These are phyloP conservation scores for Cyclostephanos tholiformis DNA, from an alignment of 108 stramenopile genomes.

Conservation along the genomic window DNA sequence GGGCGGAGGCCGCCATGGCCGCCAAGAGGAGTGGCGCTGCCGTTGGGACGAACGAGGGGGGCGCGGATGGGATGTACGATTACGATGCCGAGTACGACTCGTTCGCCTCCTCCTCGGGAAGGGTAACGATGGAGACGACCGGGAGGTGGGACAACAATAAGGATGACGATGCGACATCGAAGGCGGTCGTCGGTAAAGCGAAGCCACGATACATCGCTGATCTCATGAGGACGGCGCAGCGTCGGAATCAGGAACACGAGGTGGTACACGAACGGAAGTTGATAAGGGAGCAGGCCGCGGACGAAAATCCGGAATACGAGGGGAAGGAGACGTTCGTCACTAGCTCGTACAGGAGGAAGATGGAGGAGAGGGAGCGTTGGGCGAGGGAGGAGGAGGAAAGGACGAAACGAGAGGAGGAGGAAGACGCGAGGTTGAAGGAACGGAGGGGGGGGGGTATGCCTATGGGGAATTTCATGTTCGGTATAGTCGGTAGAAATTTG, in stretches of 20 bases:
- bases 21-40: too few species aligned
- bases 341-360: conserved; percentile 64
- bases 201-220: conserved; percentile 69
- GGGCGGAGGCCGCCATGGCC: conserved; percentile 56
- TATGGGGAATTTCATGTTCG: conserved; percentile 69
- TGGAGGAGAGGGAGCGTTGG: conserved; percentile 78
- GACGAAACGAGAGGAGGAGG: conserved; percentile 56
- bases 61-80: conserved; percentile 54
- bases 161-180: conserved; percentile 5
- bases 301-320: conserved; percentile 53
- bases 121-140: conserved; percentile 3
- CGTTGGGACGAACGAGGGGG: not conserved
- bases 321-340: conserved; percentile 87
- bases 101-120: conserved; percentile 29
- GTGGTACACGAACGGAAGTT: conserved; percentile 67
- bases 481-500: conserved; percentile 58
- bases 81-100: conserved; percentile 79
- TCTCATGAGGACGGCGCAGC: conserved; percentile 60
- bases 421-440: conserved; percentile 36
- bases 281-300: conserved; percentile 66
- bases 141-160: not conserved
- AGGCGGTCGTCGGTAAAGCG: conserved; percentile 9
- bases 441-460: conserved; percentile 49
- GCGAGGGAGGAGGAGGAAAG: conserved; percentile 59
- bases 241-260: conserved; percentile 69